Conservation (phyloP, 768 basidiomycete genomes). For the Epithele typhae region DNA sequence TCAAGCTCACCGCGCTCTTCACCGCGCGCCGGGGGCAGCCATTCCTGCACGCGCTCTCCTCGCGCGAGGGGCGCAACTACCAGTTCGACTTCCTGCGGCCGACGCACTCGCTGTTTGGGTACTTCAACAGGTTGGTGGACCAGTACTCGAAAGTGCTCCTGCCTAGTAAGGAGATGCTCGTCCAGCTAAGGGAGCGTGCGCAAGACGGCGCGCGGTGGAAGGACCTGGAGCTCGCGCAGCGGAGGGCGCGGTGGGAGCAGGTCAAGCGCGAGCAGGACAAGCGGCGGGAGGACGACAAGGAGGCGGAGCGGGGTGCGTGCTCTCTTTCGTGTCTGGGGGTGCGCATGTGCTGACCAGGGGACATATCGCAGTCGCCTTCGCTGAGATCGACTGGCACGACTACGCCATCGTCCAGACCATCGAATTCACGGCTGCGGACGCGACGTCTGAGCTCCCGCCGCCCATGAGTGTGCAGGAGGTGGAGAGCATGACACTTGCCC, state of each 20-base stretch:
- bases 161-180: slow-evolving; percentile 72
- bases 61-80: slow-evolving; percentile 89
- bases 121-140: slow-evolving; percentile 96
- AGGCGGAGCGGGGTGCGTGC: slow-evolving; percentile 81
- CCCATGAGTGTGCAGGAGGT: slow-evolving; percentile 95
- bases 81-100: slow-evolving; percentile 98
- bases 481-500: slow-evolving; percentile 92
- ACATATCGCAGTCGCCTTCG: slow-evolving; percentile 68
- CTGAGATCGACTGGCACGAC: slow-evolving; percentile 99
- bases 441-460: slow-evolving; percentile 87
- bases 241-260: slow-evolving; percentile 87
- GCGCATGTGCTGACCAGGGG: neutral
- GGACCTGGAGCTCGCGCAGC: slow-evolving; percentile 68
- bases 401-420: slow-evolving; percentile 98
- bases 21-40: slow-evolving; percentile 86
- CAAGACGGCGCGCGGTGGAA: slow-evolving; percentile 70
- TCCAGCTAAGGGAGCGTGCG: slow-evolving; percentile 60
- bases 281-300: slow-evolving; percentile 84
- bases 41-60: slow-evolving; percentile 82
- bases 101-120: slow-evolving; percentile 92
- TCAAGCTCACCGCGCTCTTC: slow-evolving; percentile 95
- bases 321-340: neutral
- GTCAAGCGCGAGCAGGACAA: slow-evolving; percentile 80
- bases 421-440: slow-evolving; percentile 93
- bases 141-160: slow-evolving; percentile 91